Base-by-base conservation (phyloP, 768 basidiomycete genomes). In the Tephrocybe sp. region DNA sequence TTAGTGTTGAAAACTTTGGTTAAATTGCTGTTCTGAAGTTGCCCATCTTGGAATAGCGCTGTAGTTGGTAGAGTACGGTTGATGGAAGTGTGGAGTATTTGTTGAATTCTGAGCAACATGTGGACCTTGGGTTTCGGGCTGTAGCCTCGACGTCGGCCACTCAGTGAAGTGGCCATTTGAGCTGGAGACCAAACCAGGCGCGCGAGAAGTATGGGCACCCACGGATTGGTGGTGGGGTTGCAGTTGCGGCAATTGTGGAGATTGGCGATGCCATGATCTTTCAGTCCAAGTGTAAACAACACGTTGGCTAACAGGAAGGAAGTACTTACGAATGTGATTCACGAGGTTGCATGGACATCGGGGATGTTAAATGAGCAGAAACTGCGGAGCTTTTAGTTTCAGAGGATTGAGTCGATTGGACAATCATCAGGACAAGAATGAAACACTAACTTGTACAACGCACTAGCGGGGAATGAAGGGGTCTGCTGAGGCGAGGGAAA, bases 371-470 rank as follows among this genome's bases (percentile, higher is more conserved):
- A 41, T 80, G 73, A 2, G 79, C 70, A 44, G 82, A 79, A 18
- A 85, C 78, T 28, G 82, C 73, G 44, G 79, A 73, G 57, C 83
- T 83, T 55, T 26, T 46, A 19, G 41, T 19, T 11, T 3, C 24
- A 24, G n/a, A 9, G 30, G 21, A 39, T 22, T 19, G 4, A 35
- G 27, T 26, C 32, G 21, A 26, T 13, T 36, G 19, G 5, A 11
- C 26, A 19, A 8, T 5, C 32, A n/a, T 12, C 6, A 42, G 18
- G 18, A n/a, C n/a, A n/a, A n/a, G 8, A 26, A 31, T 31, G 6
- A 9, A 38, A 27, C 2, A 34, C 75, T 41, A 56, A 81, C 86
- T 78, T 83, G 69, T 87, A 88, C 25, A 87, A 74, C 2, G 78
- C 69, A 35, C 27, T 28, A 34, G 48, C 35, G 21, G 44, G 35